A percentile compares a stretch with the other conserved stretches of the same genome.
phyloP scores from a whole-genome alignment of 495 filamentous ascomycete species.

The Lichenothelia convexa region DNA sequence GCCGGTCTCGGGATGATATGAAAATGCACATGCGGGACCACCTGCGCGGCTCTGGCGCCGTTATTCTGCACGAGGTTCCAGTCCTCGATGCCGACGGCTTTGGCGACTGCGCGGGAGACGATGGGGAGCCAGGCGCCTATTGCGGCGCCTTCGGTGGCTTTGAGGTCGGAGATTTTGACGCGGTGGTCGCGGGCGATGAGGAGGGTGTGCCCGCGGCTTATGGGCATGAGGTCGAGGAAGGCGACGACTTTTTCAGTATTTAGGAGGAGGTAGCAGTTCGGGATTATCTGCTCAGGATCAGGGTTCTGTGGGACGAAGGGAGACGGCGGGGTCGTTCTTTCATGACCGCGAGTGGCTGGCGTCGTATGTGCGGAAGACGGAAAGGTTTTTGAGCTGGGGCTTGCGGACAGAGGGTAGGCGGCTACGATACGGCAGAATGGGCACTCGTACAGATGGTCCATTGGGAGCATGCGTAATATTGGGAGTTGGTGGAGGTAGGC shows the following conservation, averaged over 20 bases:
- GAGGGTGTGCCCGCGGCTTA: conserved; percentile 60
- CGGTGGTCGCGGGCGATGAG: conserved; percentile 54
- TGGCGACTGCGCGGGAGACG: conserved; percentile 49
- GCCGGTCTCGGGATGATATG: conserved; percentile 67
- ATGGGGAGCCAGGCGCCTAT: conserved; percentile 47
- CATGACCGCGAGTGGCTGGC: too few species aligned
- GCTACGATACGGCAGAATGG: too few species aligned
- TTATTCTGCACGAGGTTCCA: conserved; percentile 97
- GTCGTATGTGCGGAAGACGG: too few species aligned
- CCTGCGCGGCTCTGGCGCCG: conserved; percentile 70
- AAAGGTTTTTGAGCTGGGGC: too few species aligned
- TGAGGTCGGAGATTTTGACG: conserved; percentile 51
- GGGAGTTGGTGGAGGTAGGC: too few species aligned
- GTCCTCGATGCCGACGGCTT: conserved; percentile 44
- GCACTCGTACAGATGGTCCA: too few species aligned
- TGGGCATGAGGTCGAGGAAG: conserved; percentile 81
- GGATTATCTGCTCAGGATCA: conserved; percentile 11
- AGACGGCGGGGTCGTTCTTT: too few species aligned
- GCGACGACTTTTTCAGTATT: conserved; percentile 55
- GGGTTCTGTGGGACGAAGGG: conserved; percentile 14
- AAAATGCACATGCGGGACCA: conserved; percentile 81
- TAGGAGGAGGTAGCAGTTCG: conserved; percentile 43
- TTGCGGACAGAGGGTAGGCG: too few species aligned
- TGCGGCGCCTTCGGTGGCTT: conserved; percentile 41
- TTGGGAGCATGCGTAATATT: too few species aligned